These are phyloP conservation scores for apple (Malus domestica) DNA, from an alignment of 306 rosid genomes.

Conservation along the genomic window DNA sequence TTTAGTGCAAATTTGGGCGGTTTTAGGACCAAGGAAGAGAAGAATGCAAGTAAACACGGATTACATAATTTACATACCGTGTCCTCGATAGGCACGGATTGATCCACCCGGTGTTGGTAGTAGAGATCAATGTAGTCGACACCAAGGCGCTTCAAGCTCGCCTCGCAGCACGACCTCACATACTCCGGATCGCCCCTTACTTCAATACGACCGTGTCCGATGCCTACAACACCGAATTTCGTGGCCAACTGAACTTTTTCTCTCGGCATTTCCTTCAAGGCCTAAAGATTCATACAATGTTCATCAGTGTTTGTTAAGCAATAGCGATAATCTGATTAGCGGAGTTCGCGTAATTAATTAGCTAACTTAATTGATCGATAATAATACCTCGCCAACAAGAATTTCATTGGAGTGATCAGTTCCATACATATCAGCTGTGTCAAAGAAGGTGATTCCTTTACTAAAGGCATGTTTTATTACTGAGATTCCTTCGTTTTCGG, in stretches of 20 bases:
- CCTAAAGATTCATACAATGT: constrained; percentile 25
- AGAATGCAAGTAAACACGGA: background rate
- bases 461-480: constrained; percentile 16
- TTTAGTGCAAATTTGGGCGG: background rate
- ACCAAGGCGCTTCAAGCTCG: constrained; percentile 63
- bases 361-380: background rate
- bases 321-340: background rate
- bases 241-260: constrained; percentile 65
- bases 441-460: constrained; percentile 33
- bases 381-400: constrained; percentile 27
- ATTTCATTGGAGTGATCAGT: constrained; percentile 19
- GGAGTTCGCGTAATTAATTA: background rate
- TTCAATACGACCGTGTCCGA: background rate
- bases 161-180: constrained; percentile 51
- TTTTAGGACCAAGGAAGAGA: background rate
- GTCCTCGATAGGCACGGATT: constrained; percentile 54
- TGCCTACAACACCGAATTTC: constrained; percentile 54
- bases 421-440: constrained; percentile 30
- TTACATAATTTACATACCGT: constrained; percentile 25
- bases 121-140: constrained; percentile 63
- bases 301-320: background rate
- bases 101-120: constrained; percentile 67
- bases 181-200: constrained; percentile 68
- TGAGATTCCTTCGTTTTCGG: constrained; percentile 23
- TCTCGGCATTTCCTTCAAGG: constrained; percentile 60